phyloP scores from a whole-genome alignment of 148 eudicot species.

The Rhododendron mucronatum region DNA sequence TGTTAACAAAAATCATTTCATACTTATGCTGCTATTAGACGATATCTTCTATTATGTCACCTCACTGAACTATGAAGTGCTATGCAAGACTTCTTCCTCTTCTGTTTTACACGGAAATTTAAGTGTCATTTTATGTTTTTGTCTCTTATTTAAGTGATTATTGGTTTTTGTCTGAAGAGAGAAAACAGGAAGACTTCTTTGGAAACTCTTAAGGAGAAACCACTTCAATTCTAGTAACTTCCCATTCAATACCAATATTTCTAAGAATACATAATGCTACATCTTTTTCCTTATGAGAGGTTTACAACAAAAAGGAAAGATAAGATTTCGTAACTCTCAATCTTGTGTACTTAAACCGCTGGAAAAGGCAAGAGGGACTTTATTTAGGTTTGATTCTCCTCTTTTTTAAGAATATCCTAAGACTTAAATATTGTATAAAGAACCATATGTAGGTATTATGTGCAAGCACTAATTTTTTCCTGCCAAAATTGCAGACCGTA shows the following conservation, averaged over 20 bases:
- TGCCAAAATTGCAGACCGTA: background rate
- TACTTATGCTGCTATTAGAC: background rate
- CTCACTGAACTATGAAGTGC: background rate
- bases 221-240: background rate
- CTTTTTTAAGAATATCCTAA: background rate
- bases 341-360: background rate
- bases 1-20: background rate
- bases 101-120: background rate
- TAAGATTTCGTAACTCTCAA: background rate
- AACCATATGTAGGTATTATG: background rate
- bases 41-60: background rate
- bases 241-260: background rate
- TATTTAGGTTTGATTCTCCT: background rate
- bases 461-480: background rate
- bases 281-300: background rate
- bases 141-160: background rate
- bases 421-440: background rate
- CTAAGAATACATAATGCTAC: background rate
- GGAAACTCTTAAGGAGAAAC: background rate
- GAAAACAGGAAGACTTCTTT: background rate
- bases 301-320: background rate
- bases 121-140: background rate
- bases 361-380: background rate
- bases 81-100: background rate
- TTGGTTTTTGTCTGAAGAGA: background rate